Evolutionary conservation across 1,139 yeast genomes (phyloP).

Genomic region (Geotrichum histeridarum): DNA sequence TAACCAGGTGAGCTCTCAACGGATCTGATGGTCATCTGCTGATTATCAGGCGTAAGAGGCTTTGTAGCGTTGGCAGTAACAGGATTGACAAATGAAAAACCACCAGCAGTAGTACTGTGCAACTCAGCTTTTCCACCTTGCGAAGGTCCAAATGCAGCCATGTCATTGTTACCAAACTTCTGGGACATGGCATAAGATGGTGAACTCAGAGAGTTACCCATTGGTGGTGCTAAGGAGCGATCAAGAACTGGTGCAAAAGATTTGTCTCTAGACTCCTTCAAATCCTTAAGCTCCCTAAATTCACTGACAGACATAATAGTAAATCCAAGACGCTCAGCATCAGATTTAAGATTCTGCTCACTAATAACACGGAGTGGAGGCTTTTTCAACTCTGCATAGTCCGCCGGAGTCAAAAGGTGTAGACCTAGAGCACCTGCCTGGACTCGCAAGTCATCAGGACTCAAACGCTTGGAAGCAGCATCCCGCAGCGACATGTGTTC

Average conservation of each 20-base stretch:
- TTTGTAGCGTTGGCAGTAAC: too few species aligned
- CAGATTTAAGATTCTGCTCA: constrained; percentile 11
- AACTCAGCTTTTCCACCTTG: not conserved
- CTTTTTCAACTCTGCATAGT: constrained; percentile 19
- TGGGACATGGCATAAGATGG: too few species aligned
- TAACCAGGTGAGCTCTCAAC: constrained; percentile 5
- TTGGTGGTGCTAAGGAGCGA: too few species aligned
- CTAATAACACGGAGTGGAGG: constrained; percentile 5
- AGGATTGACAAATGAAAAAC: not conserved
- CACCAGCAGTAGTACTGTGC: not conserved
- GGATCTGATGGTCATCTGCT: constrained; percentile 7
- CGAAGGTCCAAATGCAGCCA: too few species aligned
- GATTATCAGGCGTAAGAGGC: not conserved
- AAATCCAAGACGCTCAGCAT: constrained; percentile 24
- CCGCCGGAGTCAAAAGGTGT: constrained; percentile 19
- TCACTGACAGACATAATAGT: constrained; percentile 32
- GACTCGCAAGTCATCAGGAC: constrained; percentile 26
- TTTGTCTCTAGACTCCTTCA: not conserved
- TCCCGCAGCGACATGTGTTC: constrained; percentile 14
- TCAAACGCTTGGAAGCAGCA: constrained; percentile 16
- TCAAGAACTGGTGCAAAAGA: too few species aligned
- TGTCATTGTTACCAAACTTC: too few species aligned
- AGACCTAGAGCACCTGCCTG: constrained; percentile 24
- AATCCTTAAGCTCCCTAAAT: constrained; percentile 20
- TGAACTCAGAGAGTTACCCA: too few species aligned